phyloP scores from a whole-genome alignment of 768 basidiomycete species.

The Cyclocybe aegerita region DNA sequence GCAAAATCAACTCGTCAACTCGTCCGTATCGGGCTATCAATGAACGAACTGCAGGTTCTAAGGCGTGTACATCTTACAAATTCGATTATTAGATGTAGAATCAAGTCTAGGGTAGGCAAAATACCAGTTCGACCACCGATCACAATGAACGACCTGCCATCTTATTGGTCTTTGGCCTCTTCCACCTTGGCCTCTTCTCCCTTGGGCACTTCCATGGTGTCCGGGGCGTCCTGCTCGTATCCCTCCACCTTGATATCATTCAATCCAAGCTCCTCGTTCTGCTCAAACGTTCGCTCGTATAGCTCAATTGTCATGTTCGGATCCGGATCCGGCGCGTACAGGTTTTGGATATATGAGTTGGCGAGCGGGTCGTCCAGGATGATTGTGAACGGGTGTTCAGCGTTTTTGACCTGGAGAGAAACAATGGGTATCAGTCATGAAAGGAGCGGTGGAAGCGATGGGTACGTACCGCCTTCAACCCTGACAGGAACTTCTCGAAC shows the following conservation, averaged over 20 bases:
- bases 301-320: slow-evolving; percentile 85
- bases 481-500: slow-evolving; percentile 77
- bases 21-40: too few relatives aligned
- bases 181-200: background rate
- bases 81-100: background rate
- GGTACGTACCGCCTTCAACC: slow-evolving; percentile 68
- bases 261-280: slow-evolving; percentile 94
- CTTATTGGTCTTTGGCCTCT: background rate
- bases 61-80: too few relatives aligned
- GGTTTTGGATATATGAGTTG: slow-evolving; percentile 93
- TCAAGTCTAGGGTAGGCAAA: background rate
- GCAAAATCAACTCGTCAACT: too few relatives aligned
- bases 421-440: slow-evolving; percentile 1
- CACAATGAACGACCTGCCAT: background rate
- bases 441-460: background rate
- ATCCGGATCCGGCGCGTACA: slow-evolving; percentile 97
- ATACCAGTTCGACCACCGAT: background rate
- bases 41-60: too few relatives aligned
- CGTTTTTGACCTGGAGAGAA: slow-evolving; percentile 66
- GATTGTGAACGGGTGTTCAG: slow-evolving; percentile 79
- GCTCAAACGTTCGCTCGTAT: slow-evolving; percentile 85
- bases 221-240: slow-evolving; percentile 43
- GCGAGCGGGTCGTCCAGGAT: slow-evolving; percentile 95
- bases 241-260: slow-evolving; percentile 87
- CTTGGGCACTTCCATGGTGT: background rate